A percentile compares a stretch with the other conserved stretches of the same genome.
Evolutionary conservation across 2,329 filamentous ascomycete species (phyloP).

Genomic region (Stenocarpella maydis): DNA sequence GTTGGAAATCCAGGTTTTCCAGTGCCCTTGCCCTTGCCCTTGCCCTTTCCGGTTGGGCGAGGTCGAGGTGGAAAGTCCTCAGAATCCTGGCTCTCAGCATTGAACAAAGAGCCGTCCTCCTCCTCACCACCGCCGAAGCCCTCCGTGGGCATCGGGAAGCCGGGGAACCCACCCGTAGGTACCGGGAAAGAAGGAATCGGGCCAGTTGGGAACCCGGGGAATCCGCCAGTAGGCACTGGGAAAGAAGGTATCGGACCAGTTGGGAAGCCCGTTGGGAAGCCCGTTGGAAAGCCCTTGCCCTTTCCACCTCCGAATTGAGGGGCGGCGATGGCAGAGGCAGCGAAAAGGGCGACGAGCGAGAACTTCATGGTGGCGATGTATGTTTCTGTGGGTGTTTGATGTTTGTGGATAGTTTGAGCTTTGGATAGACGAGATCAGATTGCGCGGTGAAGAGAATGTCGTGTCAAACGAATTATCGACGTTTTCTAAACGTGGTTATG

Average conservation of each 20-base stretch:
- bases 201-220: background rate
- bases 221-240: background rate
- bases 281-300: background rate
- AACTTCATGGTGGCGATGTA: constrained; percentile 22
- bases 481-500: constrained; percentile 25
- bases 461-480: constrained; percentile 28
- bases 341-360: constrained; percentile 27
- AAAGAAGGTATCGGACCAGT: background rate
- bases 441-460: constrained; percentile 22
- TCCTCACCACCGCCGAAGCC: constrained; percentile 10
- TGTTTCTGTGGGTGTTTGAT: background rate
- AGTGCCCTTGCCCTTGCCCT: background rate
- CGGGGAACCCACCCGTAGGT: background rate
- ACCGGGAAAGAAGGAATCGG: background rate
- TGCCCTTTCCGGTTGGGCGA: constrained; percentile 11
- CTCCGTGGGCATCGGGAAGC: constrained; percentile 1
- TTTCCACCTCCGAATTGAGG: constrained; percentile 4
- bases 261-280: background rate
- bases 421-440: background rate
- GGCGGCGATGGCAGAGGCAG: constrained; percentile 22
- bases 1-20: background rate
- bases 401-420: background rate
- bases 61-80: background rate
- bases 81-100: background rate
- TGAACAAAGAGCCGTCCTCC: background rate